Evolutionary conservation across 2,329 filamentous ascomycete species (phyloP).

Genomic region (Blumeria graminis): DNA sequence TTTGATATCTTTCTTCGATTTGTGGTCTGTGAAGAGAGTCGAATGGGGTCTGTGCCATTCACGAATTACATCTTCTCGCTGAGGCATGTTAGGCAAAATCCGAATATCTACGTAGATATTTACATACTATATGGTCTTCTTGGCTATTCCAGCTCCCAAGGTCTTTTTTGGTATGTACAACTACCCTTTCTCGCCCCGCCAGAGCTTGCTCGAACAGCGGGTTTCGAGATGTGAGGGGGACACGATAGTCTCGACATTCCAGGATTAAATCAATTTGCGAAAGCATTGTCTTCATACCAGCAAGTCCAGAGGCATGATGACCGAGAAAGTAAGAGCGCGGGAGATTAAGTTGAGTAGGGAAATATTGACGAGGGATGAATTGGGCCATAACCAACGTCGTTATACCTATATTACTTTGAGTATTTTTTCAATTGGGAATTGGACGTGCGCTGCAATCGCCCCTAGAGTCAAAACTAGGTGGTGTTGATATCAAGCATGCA

Average conservation of each 20-base stretch:
- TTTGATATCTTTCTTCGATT: constrained; percentile 20
- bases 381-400: constrained; percentile 6
- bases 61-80: constrained; percentile 26
- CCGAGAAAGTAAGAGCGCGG: constrained; percentile 84
- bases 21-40: constrained; percentile 28
- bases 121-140: constrained; percentile 19
- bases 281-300: constrained; percentile 61
- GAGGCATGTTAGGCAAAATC: constrained; percentile 4
- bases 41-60: constrained; percentile 27
- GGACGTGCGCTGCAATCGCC: no score
- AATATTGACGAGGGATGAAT: constrained; percentile 53
- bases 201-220: constrained; percentile 65
- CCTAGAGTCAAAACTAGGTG: no score
- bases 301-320: constrained; percentile 64
- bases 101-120: neutral
- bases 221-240: constrained; percentile 75
- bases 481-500: no score
- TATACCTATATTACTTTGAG: no score
- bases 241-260: constrained; percentile 82
- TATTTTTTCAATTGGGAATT: no score
- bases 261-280: constrained; percentile 67
- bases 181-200: constrained; percentile 40
- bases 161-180: constrained; percentile 84
- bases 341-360: constrained; percentile 48
- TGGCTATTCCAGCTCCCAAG: constrained; percentile 27